These are phyloP conservation scores for Mycena vulgaris DNA, from an alignment of 768 basidiomycete genomes.

Conservation along the genomic window DNA sequence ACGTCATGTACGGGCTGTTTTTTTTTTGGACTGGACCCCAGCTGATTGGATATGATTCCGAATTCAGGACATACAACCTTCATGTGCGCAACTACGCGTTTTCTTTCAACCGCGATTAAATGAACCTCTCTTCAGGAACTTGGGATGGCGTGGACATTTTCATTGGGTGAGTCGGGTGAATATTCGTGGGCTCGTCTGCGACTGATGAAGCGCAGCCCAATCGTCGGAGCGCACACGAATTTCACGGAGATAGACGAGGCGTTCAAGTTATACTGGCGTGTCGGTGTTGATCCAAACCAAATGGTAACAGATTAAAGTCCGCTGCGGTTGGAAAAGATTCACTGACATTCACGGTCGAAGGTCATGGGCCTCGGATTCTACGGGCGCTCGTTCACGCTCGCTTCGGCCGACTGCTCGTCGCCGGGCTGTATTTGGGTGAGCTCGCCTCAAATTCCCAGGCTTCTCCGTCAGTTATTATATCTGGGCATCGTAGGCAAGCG, in stretches of 20 bases:
- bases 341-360: neutral
- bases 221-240: constrained; percentile 36
- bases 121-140: constrained; percentile 32
- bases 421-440: constrained; percentile 43
- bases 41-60: constrained; percentile 17
- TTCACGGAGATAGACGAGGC: constrained; percentile 45
- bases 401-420: constrained; percentile 33
- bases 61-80: constrained; percentile 45
- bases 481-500: constrained; percentile 10
- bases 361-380: constrained; percentile 47
- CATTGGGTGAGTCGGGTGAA: no score
- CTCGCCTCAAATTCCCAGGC: neutral
- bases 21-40: neutral
- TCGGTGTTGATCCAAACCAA: constrained; percentile 39
- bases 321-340: neutral
- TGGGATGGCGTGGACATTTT: constrained; percentile 42
- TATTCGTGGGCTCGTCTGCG: no score
- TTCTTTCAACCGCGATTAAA: no score
- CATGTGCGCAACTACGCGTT: constrained; percentile 22
- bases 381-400: constrained; percentile 44
- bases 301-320: constrained; percentile 23
- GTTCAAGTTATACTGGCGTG: constrained; percentile 41
- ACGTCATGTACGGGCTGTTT: constrained; percentile 12
- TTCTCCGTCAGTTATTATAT: neutral
- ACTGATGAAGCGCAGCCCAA: neutral